These are phyloP conservation scores for Neocucurbitaria cava DNA, from an alignment of 2,329 filamentous ascomycete species.

Conservation along the genomic window DNA sequence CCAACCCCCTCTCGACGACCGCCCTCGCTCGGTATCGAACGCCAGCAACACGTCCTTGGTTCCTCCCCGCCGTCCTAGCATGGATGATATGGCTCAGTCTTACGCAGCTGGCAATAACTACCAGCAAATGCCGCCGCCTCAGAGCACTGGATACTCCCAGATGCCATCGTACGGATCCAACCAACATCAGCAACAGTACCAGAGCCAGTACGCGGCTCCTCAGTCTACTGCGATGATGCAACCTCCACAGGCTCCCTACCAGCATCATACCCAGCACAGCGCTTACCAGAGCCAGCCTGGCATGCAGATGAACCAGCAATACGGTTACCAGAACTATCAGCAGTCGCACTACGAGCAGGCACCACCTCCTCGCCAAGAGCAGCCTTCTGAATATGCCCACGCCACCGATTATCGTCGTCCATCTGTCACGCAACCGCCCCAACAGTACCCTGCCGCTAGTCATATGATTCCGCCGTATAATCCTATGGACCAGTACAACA, in stretches of 20 bases:
- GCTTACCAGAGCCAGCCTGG: conserved; percentile 40
- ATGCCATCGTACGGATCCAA: conserved; percentile 47
- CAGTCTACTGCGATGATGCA: conserved; percentile 49
- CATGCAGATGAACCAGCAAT: conserved; percentile 50
- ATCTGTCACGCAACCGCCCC: conserved; percentile 44
- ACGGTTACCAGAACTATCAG: conserved; percentile 50
- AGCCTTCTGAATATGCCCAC: conserved; percentile 47
- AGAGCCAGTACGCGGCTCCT: conserved; percentile 40
- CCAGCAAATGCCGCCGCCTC: conserved; percentile 51
- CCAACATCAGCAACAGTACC: conserved; percentile 44
- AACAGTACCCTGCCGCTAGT: conserved; percentile 45
- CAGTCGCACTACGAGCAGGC: conserved; percentile 48
- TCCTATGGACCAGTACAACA: conserved; percentile 47
- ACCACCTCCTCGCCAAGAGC: conserved; percentile 46
- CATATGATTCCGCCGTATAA: conserved; percentile 46
- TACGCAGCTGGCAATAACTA: conserved; percentile 48
- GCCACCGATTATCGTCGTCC: conserved; percentile 50
- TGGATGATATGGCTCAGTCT: conserved; percentile 53
- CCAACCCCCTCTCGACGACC: conserved; percentile 53
- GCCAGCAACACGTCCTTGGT: conserved; percentile 54
- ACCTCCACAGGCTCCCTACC: conserved; percentile 44
- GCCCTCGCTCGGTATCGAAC: conserved; percentile 68
- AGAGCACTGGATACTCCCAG: conserved; percentile 47
- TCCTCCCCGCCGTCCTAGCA: conserved; percentile 52
- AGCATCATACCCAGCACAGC: conserved; percentile 37